Conservation (phyloP, 2,329 filamentous ascomycete species). For the Chrysosporium queenslandicum region DNA sequence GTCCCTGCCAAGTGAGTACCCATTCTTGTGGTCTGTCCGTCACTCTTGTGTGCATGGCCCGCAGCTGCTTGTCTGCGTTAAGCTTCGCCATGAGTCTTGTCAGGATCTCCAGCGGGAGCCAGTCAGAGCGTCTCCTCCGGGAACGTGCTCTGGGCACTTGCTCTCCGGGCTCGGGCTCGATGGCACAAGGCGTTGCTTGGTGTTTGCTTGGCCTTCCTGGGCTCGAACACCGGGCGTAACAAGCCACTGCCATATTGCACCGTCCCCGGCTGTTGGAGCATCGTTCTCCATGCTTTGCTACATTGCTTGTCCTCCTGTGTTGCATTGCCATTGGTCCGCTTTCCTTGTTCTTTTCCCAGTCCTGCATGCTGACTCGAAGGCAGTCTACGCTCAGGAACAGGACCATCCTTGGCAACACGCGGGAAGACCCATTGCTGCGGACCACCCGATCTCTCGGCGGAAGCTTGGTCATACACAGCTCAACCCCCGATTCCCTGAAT, state of each 20-base stretch:
- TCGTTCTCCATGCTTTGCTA: no score
- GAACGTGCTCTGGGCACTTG: slow-evolving; percentile 2
- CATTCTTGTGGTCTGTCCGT: not conserved
- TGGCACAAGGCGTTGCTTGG: not conserved
- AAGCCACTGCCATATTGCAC: not conserved
- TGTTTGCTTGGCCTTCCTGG: slow-evolving; percentile 1
- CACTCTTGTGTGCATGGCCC: not conserved
- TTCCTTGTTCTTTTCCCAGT: not conserved
- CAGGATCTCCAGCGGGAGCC: not conserved
- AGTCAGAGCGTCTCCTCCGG: not conserved
- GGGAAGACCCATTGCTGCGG: not conserved
- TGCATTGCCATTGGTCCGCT: not conserved
- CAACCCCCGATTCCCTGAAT: not conserved
- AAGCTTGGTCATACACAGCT: not conserved
- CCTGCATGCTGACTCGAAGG: not conserved
- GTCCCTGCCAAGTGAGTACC: not conserved
- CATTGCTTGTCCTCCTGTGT: not conserved
- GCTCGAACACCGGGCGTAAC: not conserved
- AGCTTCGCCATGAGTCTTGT: slow-evolving; percentile 5
- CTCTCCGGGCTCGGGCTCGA: not conserved
- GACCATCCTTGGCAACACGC: not conserved
- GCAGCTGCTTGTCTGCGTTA: not conserved
- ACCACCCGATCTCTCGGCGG: not conserved
- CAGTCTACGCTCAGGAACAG: not conserved
- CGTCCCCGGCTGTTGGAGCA: not conserved